Base-by-base conservation (phyloP, 2,329 filamentous ascomycete genomes). In the Xylariales sp. region DNA sequence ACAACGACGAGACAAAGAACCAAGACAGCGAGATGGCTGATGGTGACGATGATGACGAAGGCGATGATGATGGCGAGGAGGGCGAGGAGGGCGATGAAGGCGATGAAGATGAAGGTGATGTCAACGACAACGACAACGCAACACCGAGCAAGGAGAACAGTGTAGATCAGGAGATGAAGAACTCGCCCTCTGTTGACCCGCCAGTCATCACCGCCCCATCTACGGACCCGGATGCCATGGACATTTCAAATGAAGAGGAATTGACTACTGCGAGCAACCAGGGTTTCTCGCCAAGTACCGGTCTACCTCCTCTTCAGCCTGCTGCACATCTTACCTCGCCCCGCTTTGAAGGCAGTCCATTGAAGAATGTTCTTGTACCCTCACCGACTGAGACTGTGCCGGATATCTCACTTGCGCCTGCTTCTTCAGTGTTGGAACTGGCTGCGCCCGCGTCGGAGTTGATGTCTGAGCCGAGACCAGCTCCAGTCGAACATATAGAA, bases 11-110 rank as follows among this genome's bases (percentile, higher is more conserved):
- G 19, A 61, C 59, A 11, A 60, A 61, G n/a, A 67, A 67, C 34
- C 65, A 67, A 11, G 74, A 77, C 46, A 70, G 65, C 49, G 73
- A 77, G 45, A 74, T 76, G 65, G 69, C 65, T 1, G 80, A 81
- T 4, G 70, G 69, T 31, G 69, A 65, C 18, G 66, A 71, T 3
- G 72, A 64, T 3, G 70, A 70, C 2, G 71, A 69, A 4, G 71
- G 65, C 3, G 71, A 66, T 4, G 70, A 67, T 3, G 73, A 71
- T 3, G 70, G 68, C 4, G 70, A 64, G 3, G 71, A 73, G 2
- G 69, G 63, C 3, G 68, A 66, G 3, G 68, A 69, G 3, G 62
- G 64, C 4, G 66, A 68, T 39, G 68, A 70, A 19, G 68, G 65
- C 15, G 66, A 74, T 19, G 66, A 66, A 10, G 64, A 63, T 14